Percentiles rank a stretch among this genome's conserved stretches.
phyloP scores from a whole-genome alignment of 148 eudicot genomes.

The Fallopia convolvulus region DNA sequence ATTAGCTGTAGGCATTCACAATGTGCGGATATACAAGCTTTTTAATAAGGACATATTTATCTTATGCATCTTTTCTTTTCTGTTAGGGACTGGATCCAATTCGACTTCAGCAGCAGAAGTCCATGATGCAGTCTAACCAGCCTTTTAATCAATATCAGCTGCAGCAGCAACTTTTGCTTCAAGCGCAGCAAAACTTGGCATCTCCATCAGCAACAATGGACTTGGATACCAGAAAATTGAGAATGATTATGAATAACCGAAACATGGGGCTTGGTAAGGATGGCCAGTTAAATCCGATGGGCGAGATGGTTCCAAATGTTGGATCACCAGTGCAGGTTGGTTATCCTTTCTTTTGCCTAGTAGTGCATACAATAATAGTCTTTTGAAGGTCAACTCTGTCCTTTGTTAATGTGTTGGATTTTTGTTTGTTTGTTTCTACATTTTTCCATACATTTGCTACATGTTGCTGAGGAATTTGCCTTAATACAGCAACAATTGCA shows the following conservation, averaged over 20 bases:
- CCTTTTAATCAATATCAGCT: slow-evolving; percentile 44
- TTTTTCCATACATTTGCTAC: not conserved
- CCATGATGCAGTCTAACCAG: slow-evolving; percentile 52
- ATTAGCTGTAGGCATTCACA: not conserved
- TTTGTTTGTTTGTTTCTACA: not conserved
- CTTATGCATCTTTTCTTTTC: slow-evolving; percentile 1
- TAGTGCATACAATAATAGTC: slow-evolving; percentile 44
- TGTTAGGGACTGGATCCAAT: slow-evolving; percentile 46
- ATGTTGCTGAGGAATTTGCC: not conserved
- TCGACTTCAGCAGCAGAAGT: slow-evolving; percentile 50
- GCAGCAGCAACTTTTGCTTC: slow-evolving; percentile 53
- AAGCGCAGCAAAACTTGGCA: slow-evolving; percentile 55
- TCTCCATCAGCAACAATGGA: slow-evolving; percentile 57
- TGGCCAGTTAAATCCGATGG: slow-evolving; percentile 46
- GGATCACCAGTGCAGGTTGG: slow-evolving; percentile 61
- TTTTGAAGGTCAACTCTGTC: slow-evolving; percentile 32
- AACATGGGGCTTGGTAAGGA: slow-evolving; percentile 59
- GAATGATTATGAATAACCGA: slow-evolving; percentile 48
- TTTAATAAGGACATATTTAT: not conserved
- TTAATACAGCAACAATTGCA: slow-evolving; percentile 39
- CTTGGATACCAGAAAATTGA: slow-evolving; percentile 45
- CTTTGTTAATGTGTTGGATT: not conserved
- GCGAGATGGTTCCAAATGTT: slow-evolving; percentile 40
- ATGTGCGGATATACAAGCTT: not conserved
- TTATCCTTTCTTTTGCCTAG: slow-evolving; percentile 36